Conservation (phyloP, 1,284 basidiomycete genomes). For the Ustilago crameri region DNA sequence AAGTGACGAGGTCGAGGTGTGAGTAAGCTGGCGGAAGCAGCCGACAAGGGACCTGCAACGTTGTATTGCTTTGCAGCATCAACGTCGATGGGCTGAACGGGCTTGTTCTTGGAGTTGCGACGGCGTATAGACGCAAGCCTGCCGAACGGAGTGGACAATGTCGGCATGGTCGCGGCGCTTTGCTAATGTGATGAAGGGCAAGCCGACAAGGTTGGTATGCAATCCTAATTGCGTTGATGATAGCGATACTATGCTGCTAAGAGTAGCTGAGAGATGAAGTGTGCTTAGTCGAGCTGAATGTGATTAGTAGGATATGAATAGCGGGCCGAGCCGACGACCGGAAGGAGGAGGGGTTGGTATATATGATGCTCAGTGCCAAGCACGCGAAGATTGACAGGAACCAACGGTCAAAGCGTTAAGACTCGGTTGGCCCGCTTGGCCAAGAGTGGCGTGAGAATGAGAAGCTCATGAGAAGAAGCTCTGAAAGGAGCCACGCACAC, state of each 20-base stretch:
- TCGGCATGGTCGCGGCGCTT: conserved; percentile 10
- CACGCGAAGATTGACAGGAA: too few relatives aligned
- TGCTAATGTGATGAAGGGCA: not conserved
- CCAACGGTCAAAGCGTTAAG: too few relatives aligned
- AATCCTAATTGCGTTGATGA: too few relatives aligned
- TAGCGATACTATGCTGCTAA: too few relatives aligned
- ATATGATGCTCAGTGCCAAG: too few relatives aligned
- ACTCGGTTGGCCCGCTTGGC: too few relatives aligned
- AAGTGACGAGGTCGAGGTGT: conserved; percentile 29
- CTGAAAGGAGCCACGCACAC: not conserved
- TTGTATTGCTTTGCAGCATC: conserved; percentile 33
- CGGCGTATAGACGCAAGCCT: conserved; percentile 22
- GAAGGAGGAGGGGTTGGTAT: too few relatives aligned
- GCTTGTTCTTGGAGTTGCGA: conserved; percentile 17
- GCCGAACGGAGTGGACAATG: conserved; percentile 22
- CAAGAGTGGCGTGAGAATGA: not conserved
- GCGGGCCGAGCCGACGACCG: too few relatives aligned
- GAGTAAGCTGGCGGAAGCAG: conserved; percentile 23
- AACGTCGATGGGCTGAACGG: conserved; percentile 42
- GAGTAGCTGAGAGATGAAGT: too few relatives aligned
- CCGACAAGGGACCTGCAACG: conserved; percentile 23
- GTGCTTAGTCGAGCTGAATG: too few relatives aligned
- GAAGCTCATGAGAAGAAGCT: not conserved
- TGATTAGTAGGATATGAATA: too few relatives aligned
- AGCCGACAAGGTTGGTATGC: too few relatives aligned